Conservation (phyloP, 352 stramenopile species). For the Saprolegnia parasitica region DNA sequence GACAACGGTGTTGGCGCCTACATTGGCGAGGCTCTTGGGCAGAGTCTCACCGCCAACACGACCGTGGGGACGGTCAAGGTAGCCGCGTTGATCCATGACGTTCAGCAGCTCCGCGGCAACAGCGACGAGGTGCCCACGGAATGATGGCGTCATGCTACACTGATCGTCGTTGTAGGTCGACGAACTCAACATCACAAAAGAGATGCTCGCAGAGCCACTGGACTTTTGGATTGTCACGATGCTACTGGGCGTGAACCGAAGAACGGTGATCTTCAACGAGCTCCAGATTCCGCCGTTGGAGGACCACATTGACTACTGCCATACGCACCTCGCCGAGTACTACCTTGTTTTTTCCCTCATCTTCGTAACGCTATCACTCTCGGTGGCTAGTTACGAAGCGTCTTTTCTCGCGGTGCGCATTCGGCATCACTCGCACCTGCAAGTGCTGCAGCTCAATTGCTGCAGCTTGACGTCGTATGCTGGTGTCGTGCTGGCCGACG, state of each 20-base stretch:
- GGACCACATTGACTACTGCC: constrained; percentile 12
- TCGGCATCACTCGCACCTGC: constrained; percentile 60
- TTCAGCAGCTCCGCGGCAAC: constrained; percentile 56
- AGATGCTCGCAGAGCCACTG: constrained; percentile 38
- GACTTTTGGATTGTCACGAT: constrained; percentile 67
- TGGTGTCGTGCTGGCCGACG: constrained; percentile 53
- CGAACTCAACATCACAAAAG: constrained; percentile 4
- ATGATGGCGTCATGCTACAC: too few relatives aligned
- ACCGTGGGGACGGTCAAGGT: constrained; percentile 61
- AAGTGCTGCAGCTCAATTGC: constrained; percentile 51
- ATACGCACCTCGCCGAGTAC: constrained; percentile 25
- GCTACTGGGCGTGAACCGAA: constrained; percentile 57
- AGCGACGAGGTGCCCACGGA: constrained; percentile 29
- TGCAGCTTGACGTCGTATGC: constrained; percentile 52
- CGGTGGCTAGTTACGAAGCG: constrained; percentile 51
- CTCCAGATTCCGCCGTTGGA: constrained; percentile 33
- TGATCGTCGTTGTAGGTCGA: constrained; percentile 27
- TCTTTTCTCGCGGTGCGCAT: constrained; percentile 65
- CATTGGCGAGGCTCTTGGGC: constrained; percentile 50
- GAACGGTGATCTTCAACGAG: constrained; percentile 54
- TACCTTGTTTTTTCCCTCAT: neutral
- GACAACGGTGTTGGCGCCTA: constrained; percentile 60
- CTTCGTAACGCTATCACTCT: constrained; percentile 48
- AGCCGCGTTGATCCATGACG: constrained; percentile 37
- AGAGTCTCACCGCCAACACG: constrained; percentile 51